These are phyloP conservation scores for Candida easanensis DNA, from an alignment of 805 yeast genomes.

Conservation along the genomic window DNA sequence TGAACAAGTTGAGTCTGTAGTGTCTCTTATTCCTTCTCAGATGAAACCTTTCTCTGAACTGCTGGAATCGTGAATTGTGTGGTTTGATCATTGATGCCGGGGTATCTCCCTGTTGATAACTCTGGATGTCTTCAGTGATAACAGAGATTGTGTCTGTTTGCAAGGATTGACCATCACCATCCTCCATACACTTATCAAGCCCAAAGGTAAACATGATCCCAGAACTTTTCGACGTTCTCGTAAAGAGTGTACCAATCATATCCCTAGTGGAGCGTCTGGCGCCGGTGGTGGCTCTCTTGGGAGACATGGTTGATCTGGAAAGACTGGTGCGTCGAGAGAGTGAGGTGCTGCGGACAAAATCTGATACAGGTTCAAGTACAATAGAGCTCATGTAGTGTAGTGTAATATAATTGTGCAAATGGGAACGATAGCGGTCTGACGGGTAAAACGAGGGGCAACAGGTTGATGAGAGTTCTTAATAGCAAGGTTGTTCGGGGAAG, in stretches of 20 bases:
- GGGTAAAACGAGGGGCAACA: too few relatives aligned
- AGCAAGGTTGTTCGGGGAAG: too few relatives aligned
- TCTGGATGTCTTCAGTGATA: not conserved
- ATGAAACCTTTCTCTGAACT: not conserved
- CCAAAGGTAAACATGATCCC: not conserved
- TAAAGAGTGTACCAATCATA: not conserved
- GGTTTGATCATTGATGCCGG: constrained; percentile 1
- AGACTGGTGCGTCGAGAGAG: not conserved
- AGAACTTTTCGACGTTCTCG: not conserved
- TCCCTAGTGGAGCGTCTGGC: not conserved
- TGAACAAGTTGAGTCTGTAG: not conserved
- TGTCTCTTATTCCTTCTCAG: not conserved
- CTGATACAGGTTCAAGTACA: not conserved
- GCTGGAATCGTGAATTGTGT: not conserved
- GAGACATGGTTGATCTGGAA: not conserved
- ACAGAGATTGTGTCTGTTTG: not conserved
- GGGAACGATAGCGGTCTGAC: too few relatives aligned
- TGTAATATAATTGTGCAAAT: not conserved
- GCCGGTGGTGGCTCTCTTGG: not conserved
- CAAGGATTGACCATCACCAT: not conserved
- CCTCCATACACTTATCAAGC: not conserved
- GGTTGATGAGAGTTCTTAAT: too few relatives aligned
- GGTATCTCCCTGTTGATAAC: not conserved
- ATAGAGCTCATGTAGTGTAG: too few relatives aligned
- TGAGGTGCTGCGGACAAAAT: not conserved